Percentiles rank a stretch among this genome's conserved stretches.
Conservation (phyloP, 2,329 filamentous ascomycete species). For the Simplicillium sp. region DNA sequence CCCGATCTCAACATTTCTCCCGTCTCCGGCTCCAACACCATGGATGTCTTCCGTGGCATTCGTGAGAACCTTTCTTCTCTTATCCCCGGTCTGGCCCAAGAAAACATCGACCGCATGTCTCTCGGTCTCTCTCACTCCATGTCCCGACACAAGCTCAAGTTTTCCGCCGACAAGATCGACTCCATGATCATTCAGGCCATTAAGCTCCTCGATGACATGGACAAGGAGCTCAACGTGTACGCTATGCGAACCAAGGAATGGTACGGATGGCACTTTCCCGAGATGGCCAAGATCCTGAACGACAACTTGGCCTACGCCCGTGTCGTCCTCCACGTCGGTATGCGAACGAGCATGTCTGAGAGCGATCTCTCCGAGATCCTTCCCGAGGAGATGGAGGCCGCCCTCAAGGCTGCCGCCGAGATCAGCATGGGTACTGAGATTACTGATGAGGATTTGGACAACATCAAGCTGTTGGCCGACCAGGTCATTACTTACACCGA, state of each 20-base stretch:
- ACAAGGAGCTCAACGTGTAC: conserved; percentile 98
- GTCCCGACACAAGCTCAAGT: conserved; percentile 96
- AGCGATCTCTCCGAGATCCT: conserved; percentile 82
- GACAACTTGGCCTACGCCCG: conserved; percentile 93
- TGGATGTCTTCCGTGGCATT: conserved; percentile 90
- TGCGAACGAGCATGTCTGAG: conserved; percentile 69
- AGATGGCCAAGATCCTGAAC: conserved; percentile 93
- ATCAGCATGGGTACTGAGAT: conserved; percentile 99
- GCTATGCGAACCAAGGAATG: conserved; percentile 99
- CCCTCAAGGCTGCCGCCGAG: conserved; percentile 89
- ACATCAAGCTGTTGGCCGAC: conserved; percentile 84
- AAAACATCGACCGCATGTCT: conserved; percentile 88
- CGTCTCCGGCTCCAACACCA: conserved; percentile 51
- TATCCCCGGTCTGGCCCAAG: conserved; percentile 76
- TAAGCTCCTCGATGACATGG: conserved; percentile 84
- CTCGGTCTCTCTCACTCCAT: conserved; percentile 95
- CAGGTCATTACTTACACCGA: conserved; percentile 89
- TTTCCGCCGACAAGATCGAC: conserved; percentile 96
- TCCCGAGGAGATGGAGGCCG: conserved; percentile 86
- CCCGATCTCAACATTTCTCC: conserved; percentile 78
- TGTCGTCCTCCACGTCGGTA: conserved; percentile 81
- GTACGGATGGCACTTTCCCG: conserved; percentile 99
- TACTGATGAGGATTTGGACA: conserved; percentile 81
- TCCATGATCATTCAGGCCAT: conserved; percentile 99
- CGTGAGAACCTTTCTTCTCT: conserved; percentile 83